Conservation (phyloP, 1,284 basidiomycete genomes). For the Sporisorium sorghi region DNA sequence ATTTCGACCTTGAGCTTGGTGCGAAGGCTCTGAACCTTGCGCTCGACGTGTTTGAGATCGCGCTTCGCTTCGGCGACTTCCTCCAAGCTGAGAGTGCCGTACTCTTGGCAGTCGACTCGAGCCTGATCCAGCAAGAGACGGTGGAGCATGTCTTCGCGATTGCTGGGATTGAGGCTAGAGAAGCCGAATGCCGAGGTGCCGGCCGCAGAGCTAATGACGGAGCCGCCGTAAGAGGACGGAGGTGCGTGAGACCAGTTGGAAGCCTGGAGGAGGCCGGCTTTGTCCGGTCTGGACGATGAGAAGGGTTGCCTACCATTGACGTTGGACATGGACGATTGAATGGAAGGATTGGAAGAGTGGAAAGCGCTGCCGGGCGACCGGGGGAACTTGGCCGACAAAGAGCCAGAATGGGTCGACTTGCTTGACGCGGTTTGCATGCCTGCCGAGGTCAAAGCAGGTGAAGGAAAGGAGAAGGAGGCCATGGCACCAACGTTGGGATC, state of each 20-base stretch:
- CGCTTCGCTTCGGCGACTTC: constrained; percentile 52
- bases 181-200: constrained; percentile 25
- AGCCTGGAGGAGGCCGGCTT: constrained; percentile 34
- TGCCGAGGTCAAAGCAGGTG: constrained; percentile 14
- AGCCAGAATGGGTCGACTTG: constrained; percentile 1
- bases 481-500: constrained; percentile 20
- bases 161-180: constrained; percentile 24
- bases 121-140: constrained; percentile 50
- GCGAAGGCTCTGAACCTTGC: constrained; percentile 36
- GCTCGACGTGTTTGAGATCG: constrained; percentile 54
- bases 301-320: constrained; percentile 3
- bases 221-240: constrained; percentile 46
- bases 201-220: constrained; percentile 29
- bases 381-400: constrained; percentile 14
- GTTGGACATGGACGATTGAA: constrained; percentile 36
- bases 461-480: constrained; percentile 38
- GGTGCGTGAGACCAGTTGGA: constrained; percentile 38
- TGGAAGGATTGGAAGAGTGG: constrained; percentile 34
- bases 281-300: constrained; percentile 13
- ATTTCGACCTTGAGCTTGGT: constrained; percentile 59
- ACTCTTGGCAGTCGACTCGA: constrained; percentile 53
- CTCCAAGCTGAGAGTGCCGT: constrained; percentile 48
- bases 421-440: background rate
- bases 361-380: constrained; percentile 23
- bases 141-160: constrained; percentile 48